These are phyloP conservation scores for Rugonectria rugulosa DNA, from an alignment of 2,329 filamentous ascomycete genomes.

Conservation along the genomic window DNA sequence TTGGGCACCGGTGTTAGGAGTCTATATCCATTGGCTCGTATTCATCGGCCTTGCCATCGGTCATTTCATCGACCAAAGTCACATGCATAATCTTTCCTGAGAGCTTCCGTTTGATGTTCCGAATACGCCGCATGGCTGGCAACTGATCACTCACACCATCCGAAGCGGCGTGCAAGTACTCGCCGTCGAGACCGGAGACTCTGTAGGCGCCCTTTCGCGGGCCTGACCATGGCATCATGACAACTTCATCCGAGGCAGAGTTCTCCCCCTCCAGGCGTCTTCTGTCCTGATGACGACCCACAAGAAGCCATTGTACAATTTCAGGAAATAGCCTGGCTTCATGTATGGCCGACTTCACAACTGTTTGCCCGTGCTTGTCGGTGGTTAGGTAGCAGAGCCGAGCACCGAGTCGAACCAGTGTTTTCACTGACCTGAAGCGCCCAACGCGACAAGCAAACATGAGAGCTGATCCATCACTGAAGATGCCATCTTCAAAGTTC, in stretches of 20 bases:
- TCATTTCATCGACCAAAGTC: conserved; percentile 12
- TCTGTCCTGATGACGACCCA: conserved; percentile 26
- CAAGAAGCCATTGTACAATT: conserved; percentile 29
- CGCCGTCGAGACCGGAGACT: conserved; percentile 18
- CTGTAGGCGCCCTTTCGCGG: conserved; percentile 18
- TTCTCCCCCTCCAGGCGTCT: conserved; percentile 11
- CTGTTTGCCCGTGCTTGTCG: conserved; percentile 15
- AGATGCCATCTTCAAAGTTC: conserved; percentile 25
- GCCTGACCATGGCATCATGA: conserved; percentile 27
- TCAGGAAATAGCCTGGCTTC: conserved; percentile 23
- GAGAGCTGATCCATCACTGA: conserved; percentile 25
- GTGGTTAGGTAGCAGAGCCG: conserved; percentile 22
- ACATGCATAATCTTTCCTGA: conserved; percentile 20
- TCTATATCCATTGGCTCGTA: not conserved
- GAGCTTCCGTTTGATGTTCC: conserved; percentile 8
- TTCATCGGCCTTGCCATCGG: not conserved
- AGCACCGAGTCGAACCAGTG: conserved; percentile 29
- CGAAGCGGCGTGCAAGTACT: conserved; percentile 4
- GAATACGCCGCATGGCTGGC: conserved; percentile 8
- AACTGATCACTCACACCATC: not conserved
- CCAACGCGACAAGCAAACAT: conserved; percentile 33
- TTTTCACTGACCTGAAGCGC: conserved; percentile 23
- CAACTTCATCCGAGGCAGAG: not conserved
- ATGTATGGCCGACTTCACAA: conserved; percentile 22
- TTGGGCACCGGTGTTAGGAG: not conserved